Percentiles rank a stretch among this genome's conserved stretches.
phyloP scores from a whole-genome alignment of 371 early-diverging fungal genomes.

The Mucor sp. region DNA sequence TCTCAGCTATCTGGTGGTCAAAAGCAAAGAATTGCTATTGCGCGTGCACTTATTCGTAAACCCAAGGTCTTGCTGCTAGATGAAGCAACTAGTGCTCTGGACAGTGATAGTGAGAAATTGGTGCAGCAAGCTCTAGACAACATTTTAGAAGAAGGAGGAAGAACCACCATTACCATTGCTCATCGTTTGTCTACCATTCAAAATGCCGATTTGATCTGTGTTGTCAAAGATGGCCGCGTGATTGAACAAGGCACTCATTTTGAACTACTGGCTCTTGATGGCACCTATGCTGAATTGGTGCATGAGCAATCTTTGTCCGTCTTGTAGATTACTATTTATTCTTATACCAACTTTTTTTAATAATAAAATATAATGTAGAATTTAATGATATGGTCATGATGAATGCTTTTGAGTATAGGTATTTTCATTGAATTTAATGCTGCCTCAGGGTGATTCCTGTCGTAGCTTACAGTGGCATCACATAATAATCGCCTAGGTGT shows the following conservation, averaged over 20 bases:
- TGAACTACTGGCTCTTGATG: constrained; percentile 56
- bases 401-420: no score
- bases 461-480: no score
- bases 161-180: constrained; percentile 74
- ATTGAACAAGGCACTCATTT: constrained; percentile 84
- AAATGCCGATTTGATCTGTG: constrained; percentile 76
- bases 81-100: constrained; percentile 95
- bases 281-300: constrained; percentile 36
- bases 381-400: neutral
- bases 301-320: constrained; percentile 36
- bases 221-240: constrained; percentile 74
- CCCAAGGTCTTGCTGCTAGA: constrained; percentile 90
- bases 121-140: constrained; percentile 87
- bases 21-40: constrained; percentile 74
- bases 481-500: no score
- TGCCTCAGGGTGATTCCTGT: no score
- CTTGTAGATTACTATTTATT: neutral
- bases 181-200: constrained; percentile 76
- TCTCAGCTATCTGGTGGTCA: constrained; percentile 73
- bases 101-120: constrained; percentile 84
- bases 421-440: no score
- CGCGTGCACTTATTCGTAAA: constrained; percentile 77
- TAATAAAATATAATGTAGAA: neutral
- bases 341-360: neutral
- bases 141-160: constrained; percentile 61